Conservation (phyloP, 2,329 filamentous ascomycete species). For the Elsinoe batatas region DNA sequence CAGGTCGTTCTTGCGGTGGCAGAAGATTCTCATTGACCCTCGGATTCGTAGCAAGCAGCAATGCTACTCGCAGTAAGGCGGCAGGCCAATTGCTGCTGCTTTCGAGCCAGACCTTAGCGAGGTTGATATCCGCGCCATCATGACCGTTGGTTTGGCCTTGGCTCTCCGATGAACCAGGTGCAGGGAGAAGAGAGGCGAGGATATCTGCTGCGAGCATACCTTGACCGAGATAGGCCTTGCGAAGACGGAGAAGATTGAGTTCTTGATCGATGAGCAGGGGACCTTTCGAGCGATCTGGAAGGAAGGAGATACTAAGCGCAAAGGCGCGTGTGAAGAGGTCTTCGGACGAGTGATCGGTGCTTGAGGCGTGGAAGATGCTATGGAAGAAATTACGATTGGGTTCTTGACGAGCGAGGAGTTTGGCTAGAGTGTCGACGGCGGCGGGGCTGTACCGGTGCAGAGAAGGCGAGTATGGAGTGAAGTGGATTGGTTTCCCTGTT, state of each 20-base stretch:
- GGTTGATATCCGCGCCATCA: conserved; percentile 28
- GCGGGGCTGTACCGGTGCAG: conserved; percentile 81
- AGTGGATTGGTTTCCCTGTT: conserved; percentile 20
- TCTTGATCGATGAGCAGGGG: conserved; percentile 29
- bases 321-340: conserved; percentile 83
- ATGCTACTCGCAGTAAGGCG: conserved; percentile 66
- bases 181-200: conserved; percentile 56
- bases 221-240: conserved; percentile 86
- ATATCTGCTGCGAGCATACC: conserved; percentile 80
- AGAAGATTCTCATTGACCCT: conserved; percentile 12
- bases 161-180: neutral
- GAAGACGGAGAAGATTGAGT: conserved; percentile 62
- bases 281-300: conserved; percentile 62
- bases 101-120: conserved; percentile 72
- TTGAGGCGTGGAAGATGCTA: conserved; percentile 52
- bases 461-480: conserved; percentile 41
- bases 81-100: conserved; percentile 76
- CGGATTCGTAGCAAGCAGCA: conserved; percentile 45
- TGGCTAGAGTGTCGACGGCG: conserved; percentile 82
- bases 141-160: conserved; percentile 1
- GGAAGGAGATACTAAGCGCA: conserved; percentile 70
- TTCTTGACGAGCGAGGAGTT: conserved; percentile 84
- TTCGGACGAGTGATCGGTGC: conserved; percentile 32
- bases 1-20: neutral
- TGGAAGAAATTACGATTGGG: conserved; percentile 82